Base-by-base conservation (phyloP, 805 yeast genomes). In the Yamadazyma nakazawae region DNA sequence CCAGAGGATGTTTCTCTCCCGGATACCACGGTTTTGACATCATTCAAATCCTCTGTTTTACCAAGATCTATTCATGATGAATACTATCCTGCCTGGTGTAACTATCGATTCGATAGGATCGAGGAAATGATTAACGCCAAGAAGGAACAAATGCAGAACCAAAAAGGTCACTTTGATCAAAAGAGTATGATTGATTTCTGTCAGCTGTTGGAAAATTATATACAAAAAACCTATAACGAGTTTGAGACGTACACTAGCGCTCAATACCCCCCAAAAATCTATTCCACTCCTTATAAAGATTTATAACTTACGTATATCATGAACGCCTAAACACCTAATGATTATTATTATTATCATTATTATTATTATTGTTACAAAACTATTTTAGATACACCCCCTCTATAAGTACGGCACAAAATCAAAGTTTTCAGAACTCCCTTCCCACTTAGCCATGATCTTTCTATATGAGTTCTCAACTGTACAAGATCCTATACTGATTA, bases 11-110 rank as follows among this genome's bases (percentile, higher is more conserved):
- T 72, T 32, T 55, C 60, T 45, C 43, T 56, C 36, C 70, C 67
- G 21, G 74, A 72, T 36, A 61, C 60, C 34, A 64, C 74, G n/a
- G 74, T 70, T 14, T 57, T 70, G 43, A 60, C 67, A 17, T 70
- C 77, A 2, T 69, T 68, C 41, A 70, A 65, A 55, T 76, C 79
- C 4, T 58, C 64, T 12, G 69, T 61, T 2, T 52, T 64, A 36
- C 69, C 70, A 7, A 55, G 66, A 37, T 59, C 64, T 5, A 48
- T 51, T 25, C 59, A 62, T 45, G 60, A 64, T 49, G 61, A 60
- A 48, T 66, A 58, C 43, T 66, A 65, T 50, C 61, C 59, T 9
- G 66, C 62, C 13, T 66, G 70, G 70, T 52, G 58, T 43, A 66
- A 63, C 16, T 64, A 54, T 51, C 53, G 66, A 34, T 58, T 66